phyloP scores from a whole-genome alignment of 768 basidiomycete species.

The Rhodosporidiobolus sp. region DNA sequence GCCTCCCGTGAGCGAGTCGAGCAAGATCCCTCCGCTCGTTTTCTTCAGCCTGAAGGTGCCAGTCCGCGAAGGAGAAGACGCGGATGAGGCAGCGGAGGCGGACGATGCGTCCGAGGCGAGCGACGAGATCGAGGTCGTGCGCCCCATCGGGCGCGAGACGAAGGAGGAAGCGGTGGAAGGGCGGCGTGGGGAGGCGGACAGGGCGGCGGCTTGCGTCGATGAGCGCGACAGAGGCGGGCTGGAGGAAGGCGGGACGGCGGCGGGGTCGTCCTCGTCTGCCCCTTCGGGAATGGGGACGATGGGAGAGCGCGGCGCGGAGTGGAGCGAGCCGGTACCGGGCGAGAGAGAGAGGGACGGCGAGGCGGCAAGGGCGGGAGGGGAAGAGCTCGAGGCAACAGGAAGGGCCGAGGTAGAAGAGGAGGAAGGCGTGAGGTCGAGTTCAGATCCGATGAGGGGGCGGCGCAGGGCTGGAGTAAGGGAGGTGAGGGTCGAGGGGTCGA shows the following conservation, averaged over 20 bases:
- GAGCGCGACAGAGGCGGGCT: background rate
- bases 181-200: background rate
- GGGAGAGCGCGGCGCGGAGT: background rate
- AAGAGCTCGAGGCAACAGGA: background rate
- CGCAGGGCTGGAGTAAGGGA: background rate
- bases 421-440: background rate
- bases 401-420: background rate
- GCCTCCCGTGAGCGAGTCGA: background rate
- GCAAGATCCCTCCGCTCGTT: background rate
- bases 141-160: background rate
- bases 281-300: background rate
- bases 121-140: background rate
- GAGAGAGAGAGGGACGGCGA: background rate
- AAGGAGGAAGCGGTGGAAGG: background rate
- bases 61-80: background rate
- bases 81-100: background rate
- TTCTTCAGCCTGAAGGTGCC: background rate
- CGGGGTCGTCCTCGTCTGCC: background rate
- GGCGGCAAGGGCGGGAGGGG: too few species aligned
- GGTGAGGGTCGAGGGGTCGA: constrained; percentile 2
- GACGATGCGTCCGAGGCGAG: background rate
- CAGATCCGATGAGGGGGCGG: background rate
- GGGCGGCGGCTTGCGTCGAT: too few species aligned
- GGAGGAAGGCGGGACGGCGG: background rate
- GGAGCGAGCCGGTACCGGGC: background rate